Percentiles rank a stretch among this genome's conserved stretches.
Evolutionary conservation across 1,139 yeast genomes (phyloP).

Genomic region (Trichomonascaceae sp.): DNA sequence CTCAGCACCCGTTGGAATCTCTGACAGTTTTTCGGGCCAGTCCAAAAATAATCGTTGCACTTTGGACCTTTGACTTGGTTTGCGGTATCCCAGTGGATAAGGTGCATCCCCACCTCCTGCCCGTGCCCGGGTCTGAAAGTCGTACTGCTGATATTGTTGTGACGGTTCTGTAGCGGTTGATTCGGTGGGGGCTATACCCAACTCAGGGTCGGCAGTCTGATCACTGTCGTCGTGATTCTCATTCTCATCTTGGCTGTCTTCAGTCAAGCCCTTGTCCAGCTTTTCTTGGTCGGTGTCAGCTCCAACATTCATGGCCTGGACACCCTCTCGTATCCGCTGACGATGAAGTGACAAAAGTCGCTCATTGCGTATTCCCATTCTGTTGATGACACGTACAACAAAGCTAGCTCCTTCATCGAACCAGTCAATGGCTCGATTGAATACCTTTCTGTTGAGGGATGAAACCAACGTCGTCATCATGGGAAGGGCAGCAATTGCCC

Average conservation of each 20-base stretch:
- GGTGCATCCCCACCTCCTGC: not conserved
- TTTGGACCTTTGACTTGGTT: too few species aligned
- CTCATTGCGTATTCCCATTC: not conserved
- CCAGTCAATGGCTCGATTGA: conserved; percentile 13
- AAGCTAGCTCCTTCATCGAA: conserved; percentile 10
- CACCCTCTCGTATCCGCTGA: too few species aligned
- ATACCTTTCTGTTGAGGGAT: conserved; percentile 52
- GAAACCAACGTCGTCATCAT: conserved; percentile 74
- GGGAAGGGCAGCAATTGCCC: conserved; percentile 78
- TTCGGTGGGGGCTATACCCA: too few species aligned
- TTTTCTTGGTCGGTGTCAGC: conserved; percentile 7
- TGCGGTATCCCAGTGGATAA: not conserved
- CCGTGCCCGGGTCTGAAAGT: not conserved
- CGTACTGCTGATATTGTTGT: too few species aligned
- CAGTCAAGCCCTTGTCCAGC: too few species aligned
- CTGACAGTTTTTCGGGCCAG: not conserved
- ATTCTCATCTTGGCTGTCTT: not conserved
- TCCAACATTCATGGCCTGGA: conserved; percentile 1
- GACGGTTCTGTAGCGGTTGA: too few species aligned
- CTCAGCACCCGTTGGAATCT: not conserved
- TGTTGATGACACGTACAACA: conserved; percentile 4
- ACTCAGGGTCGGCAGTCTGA: conserved; percentile 14
- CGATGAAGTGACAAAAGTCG: too few species aligned
- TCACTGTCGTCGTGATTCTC: conserved; percentile 9
- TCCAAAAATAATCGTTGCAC: not conserved